Conservation (phyloP, 129 eudicot genomes). For the Tanacetum coccineum region DNA sequence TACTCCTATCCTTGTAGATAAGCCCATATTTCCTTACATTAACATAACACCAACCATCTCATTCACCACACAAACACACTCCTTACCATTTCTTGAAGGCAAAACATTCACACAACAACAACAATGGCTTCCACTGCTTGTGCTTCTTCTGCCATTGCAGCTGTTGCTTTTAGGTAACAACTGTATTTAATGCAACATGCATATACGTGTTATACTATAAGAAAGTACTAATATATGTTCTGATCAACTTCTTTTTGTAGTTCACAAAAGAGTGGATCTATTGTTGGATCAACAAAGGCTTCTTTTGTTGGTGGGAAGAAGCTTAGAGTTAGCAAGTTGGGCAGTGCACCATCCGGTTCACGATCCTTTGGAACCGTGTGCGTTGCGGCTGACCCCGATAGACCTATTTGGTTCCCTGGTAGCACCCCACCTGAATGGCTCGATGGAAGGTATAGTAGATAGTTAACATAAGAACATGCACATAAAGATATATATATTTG, state of each 20-base stretch:
- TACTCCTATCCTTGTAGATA: constrained; percentile 67
- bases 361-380: constrained; percentile 44
- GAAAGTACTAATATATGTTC: background rate
- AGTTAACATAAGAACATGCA: too few relatives aligned
- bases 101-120: constrained; percentile 2
- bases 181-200: constrained; percentile 56
- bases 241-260: constrained; percentile 29
- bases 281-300: constrained; percentile 71
- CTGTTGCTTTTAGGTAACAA: constrained; percentile 47
- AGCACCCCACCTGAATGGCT: constrained; percentile 99
- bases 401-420: constrained; percentile 99
- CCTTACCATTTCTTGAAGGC: constrained; percentile 18
- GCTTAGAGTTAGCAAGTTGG: constrained; percentile 50
- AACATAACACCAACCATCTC: constrained; percentile 33
- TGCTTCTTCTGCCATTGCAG: constrained; percentile 96
- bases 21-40: constrained; percentile 35
- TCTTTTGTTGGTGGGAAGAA: constrained; percentile 79
- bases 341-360: constrained; percentile 28
- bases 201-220: background rate
- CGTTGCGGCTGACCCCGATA: constrained; percentile 80
- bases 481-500: too few relatives aligned
- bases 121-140: constrained; percentile 78
- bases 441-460: constrained; percentile 99
- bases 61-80: constrained; percentile 28
- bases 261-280: constrained; percentile 60